A percentile compares a stretch with the other conserved stretches of the same genome.
These are phyloP conservation scores for Geranium rotundifolium DNA, from an alignment of 345 rosid species.

Conservation along the genomic window DNA sequence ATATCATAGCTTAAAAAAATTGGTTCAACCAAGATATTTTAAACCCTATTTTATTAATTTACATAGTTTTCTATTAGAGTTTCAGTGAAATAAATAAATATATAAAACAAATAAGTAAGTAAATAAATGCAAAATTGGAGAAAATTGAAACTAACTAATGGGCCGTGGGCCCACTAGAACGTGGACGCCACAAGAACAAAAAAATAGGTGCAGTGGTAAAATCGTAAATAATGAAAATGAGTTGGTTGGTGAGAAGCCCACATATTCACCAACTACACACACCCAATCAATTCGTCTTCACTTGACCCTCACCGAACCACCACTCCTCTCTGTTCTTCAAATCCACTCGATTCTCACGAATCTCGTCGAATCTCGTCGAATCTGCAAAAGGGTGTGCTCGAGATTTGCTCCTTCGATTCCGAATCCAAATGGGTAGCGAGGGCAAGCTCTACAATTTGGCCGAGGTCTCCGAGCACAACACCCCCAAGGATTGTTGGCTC, in stretches of 20 bases:
- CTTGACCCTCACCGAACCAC: background rate
- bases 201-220: background rate
- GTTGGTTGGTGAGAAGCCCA: background rate
- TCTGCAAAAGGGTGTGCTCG: background rate
- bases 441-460: conserved; percentile 51
- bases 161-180: too few species aligned
- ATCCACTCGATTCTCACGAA: background rate
- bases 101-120: too few species aligned
- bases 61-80: too few species aligned
- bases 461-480: conserved; percentile 64
- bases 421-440: conserved; percentile 45
- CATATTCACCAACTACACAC: background rate
- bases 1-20: too few species aligned
- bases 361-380: too few species aligned
- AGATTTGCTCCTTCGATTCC: background rate
- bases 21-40: too few species aligned
- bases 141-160: too few species aligned
- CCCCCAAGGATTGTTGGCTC: conserved; percentile 74
- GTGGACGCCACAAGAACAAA: too few species aligned
- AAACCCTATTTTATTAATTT: too few species aligned
- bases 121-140: too few species aligned
- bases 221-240: background rate
- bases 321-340: background rate
- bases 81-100: too few species aligned
- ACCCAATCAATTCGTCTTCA: background rate